These are phyloP conservation scores for Imleria badia DNA, from an alignment of 768 basidiomycete species.

Conservation along the genomic window DNA sequence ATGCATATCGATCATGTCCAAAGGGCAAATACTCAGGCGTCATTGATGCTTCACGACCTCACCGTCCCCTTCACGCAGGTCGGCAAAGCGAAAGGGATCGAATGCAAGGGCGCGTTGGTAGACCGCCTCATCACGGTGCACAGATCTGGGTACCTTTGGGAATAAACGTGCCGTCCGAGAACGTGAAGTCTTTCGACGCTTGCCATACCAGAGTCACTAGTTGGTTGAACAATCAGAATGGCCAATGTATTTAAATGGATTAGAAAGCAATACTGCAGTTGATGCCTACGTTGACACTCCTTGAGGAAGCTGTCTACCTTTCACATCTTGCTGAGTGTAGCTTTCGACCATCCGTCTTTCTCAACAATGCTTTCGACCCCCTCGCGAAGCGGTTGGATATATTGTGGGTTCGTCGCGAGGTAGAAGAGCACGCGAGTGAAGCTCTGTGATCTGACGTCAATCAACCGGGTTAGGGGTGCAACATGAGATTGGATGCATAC, in stretches of 20 bases:
- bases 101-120: background rate
- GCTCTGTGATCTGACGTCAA: background rate
- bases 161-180: too few species aligned
- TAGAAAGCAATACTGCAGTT: too few species aligned
- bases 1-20: background rate
- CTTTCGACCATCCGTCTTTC: too few species aligned
- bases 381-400: background rate
- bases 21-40: too few species aligned
- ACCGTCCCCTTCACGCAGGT: background rate
- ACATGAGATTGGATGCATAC: background rate
- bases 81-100: background rate
- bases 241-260: too few species aligned
- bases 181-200: too few species aligned
- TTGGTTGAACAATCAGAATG: too few species aligned
- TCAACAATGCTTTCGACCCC: too few species aligned
- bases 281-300: too few species aligned
- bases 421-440: background rate
- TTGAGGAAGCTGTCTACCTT: too few species aligned
- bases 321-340: too few species aligned
- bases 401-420: background rate
- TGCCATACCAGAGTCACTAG: too few species aligned
- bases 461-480: background rate
- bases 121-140: background rate
- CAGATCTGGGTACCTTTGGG: background rate
- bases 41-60: background rate